Evolutionary conservation across 352 stramenopile species (phyloP).

Genomic region (Pythium volutum): DNA sequence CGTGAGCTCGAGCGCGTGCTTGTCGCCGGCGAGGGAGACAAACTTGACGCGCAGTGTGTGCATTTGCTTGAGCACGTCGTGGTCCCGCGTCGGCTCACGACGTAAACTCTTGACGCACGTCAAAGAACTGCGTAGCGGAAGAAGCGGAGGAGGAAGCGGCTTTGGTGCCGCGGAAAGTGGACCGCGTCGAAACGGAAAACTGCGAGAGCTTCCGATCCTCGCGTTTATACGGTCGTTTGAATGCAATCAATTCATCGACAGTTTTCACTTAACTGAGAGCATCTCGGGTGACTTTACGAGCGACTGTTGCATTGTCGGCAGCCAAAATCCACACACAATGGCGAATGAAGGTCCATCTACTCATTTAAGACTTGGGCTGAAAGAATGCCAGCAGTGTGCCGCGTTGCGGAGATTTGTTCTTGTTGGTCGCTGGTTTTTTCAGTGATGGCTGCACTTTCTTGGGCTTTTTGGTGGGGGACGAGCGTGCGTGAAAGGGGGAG

Average conservation of each 20-base stretch:
- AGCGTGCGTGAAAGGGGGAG: conserved; percentile 20
- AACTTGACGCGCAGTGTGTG: conserved; percentile 62
- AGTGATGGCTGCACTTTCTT: conserved; percentile 17
- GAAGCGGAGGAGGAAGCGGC: not conserved
- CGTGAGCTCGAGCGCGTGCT: conserved; percentile 38
- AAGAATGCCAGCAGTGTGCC: conserved; percentile 50
- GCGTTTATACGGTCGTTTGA: too few species aligned
- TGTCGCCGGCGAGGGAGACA: conserved; percentile 63
- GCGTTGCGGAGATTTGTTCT: conserved; percentile 35
- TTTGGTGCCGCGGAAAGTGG: conserved; percentile 54
- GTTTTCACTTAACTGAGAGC: too few species aligned
- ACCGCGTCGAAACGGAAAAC: too few species aligned
- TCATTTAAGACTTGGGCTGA: conserved; percentile 33
- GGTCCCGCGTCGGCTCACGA: conserved; percentile 40
- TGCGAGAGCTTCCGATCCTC: too few species aligned
- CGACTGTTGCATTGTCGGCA: too few species aligned
- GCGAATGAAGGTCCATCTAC: too few species aligned
- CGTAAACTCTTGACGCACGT: conserved; percentile 44
- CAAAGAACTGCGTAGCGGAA: conserved; percentile 33
- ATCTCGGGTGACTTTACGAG: too few species aligned
- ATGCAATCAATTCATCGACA: too few species aligned
- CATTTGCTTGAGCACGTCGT: conserved; percentile 55
- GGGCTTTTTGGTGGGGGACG: conserved; percentile 23
- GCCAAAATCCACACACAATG: too few species aligned
- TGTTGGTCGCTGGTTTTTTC: conserved; percentile 21